A percentile compares a stretch with the other conserved stretches of the same genome.
Conservation (phyloP, 2,329 filamentous ascomycete genomes). For the Elsinoe ampelina region DNA sequence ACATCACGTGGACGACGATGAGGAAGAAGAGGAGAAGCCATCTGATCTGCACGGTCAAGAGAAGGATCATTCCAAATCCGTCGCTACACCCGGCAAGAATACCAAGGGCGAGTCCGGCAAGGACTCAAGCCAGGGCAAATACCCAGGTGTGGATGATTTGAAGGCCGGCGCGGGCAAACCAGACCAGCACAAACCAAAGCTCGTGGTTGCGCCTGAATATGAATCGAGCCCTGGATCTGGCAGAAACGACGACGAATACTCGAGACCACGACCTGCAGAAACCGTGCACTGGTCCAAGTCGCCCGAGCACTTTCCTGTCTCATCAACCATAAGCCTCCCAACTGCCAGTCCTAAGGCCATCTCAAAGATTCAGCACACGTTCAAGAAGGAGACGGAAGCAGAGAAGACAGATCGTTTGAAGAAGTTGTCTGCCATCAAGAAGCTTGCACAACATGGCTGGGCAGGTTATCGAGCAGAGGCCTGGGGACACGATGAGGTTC, state of each 20-base stretch:
- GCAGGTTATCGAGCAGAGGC: conserved; percentile 68
- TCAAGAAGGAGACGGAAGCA: conserved; percentile 53
- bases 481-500: conserved; percentile 79
- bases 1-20: not conserved
- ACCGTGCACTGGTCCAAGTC: conserved; percentile 63
- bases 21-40: conserved; percentile 4
- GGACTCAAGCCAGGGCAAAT: not conserved
- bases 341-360: conserved; percentile 60
- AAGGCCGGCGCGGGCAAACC: not conserved
- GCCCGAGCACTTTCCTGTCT: conserved; percentile 60
- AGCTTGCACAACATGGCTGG: conserved; percentile 73
- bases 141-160: not conserved
- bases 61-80: conserved; percentile 8
- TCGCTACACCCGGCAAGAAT: not conserved
- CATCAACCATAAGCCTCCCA: conserved; percentile 66
- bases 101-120: not conserved
- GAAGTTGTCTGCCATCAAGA: conserved; percentile 58
- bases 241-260: conserved; percentile 1
- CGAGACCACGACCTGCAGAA: not conserved
- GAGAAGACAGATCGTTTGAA: conserved; percentile 53
- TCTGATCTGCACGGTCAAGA: conserved; percentile 6
- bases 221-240: not conserved
- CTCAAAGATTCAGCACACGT: conserved; percentile 66
- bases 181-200: not conserved
- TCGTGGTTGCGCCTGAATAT: conserved; percentile 7